phyloP scores from a whole-genome alignment of 495 filamentous ascomycete genomes.

The Podospora australis region DNA sequence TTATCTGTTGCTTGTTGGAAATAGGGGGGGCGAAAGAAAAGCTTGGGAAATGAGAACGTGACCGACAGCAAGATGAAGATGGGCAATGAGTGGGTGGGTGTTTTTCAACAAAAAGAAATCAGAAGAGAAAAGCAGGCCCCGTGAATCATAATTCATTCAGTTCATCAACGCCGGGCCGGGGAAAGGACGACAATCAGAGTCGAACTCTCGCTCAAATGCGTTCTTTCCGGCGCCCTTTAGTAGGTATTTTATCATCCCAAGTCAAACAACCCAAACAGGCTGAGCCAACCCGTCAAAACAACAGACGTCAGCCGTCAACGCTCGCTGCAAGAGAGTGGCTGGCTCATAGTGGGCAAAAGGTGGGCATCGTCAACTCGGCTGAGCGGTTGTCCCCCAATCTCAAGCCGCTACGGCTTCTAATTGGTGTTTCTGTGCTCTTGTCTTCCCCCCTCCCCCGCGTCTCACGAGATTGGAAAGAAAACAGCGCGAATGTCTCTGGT shows the following conservation, averaged over 20 bases:
- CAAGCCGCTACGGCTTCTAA: conserved; percentile 2
- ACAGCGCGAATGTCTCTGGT: background rate
- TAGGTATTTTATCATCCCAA: too few species aligned
- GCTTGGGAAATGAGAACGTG: conserved; percentile 11
- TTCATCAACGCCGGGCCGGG: background rate
- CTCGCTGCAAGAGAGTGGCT: background rate
- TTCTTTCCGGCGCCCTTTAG: background rate
- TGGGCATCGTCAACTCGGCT: conserved; percentile 1
- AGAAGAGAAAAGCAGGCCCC: too few species aligned
- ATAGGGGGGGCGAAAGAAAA: background rate
- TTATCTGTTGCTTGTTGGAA: background rate
- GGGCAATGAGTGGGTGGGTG: background rate
- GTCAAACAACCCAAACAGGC: too few species aligned
- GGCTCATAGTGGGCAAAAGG: background rate
- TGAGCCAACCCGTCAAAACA: background rate
- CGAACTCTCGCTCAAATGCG: background rate
- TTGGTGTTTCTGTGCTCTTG: conserved; percentile 15
- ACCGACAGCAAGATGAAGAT: conserved; percentile 10
- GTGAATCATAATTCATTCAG: too few species aligned
- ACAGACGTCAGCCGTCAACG: background rate
- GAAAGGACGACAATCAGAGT: background rate
- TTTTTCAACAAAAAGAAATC: background rate
- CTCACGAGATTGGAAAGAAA: conserved; percentile 8
- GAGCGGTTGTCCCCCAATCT: too few species aligned
- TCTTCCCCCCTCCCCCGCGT: background rate